Percentiles rank a stretch among this genome's conserved stretches.
phyloP scores from a whole-genome alignment of 352 stramenopile species.

The Blastocystis sp. region DNA sequence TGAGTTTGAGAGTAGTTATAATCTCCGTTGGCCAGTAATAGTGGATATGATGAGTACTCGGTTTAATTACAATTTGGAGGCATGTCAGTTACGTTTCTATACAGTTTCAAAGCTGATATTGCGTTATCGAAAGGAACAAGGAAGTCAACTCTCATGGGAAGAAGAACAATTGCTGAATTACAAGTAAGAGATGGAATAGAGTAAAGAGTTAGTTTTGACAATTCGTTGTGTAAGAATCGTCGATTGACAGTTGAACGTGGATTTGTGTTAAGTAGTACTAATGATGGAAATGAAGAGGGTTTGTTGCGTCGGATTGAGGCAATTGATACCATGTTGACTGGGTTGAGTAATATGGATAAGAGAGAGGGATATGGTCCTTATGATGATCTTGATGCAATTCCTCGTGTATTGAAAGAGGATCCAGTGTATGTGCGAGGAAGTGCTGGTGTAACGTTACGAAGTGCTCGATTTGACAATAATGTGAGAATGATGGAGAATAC shows the following conservation, averaged over 20 bases:
- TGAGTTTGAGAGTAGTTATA: not conserved
- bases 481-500: not conserved
- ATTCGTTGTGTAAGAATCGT: slow-evolving; percentile 19
- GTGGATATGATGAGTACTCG: slow-evolving; percentile 16
- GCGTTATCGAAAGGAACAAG: slow-evolving; percentile 6
- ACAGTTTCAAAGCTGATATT: slow-evolving; percentile 27
- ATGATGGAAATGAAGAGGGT: not conserved
- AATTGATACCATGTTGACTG: slow-evolving; percentile 8
- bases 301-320: not conserved
- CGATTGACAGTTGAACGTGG: not conserved
- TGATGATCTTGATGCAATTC: slow-evolving; percentile 34
- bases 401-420: slow-evolving; percentile 4
- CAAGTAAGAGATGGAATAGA: not conserved
- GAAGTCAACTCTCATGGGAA: not conserved
- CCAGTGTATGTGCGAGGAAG: slow-evolving; percentile 21
- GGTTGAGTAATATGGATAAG: not conserved
- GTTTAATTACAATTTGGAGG: slow-evolving; percentile 19
- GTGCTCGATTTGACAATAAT: slow-evolving; percentile 48
- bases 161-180: slow-evolving; percentile 28
- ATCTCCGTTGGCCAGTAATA: slow-evolving; percentile 46
- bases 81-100: slow-evolving; percentile 29
- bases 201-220: not conserved
- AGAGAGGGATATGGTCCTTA: slow-evolving; percentile 9
- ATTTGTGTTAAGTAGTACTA: not conserved
- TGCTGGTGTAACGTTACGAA: slow-evolving; percentile 26